Percentiles rank a stretch among this genome's conserved stretches.
These are phyloP conservation scores for Arthrocladium fulminans DNA, from an alignment of 2,329 filamentous ascomycete species.

Conservation along the genomic window DNA sequence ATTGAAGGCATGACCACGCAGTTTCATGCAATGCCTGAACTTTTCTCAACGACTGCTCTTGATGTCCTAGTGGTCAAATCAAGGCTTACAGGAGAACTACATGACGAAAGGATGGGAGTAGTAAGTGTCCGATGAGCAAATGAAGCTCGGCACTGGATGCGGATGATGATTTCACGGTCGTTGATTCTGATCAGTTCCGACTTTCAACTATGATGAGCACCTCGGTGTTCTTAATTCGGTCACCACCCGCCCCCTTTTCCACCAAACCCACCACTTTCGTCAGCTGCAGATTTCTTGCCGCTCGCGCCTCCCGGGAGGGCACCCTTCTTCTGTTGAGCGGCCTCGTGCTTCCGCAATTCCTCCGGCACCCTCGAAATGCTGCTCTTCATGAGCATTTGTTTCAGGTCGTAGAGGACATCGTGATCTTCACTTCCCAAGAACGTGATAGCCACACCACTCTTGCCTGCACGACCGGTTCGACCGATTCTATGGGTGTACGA, in stretches of 20 bases:
- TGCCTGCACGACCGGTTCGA: conserved; percentile 92
- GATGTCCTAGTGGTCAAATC: too few species aligned
- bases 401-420: conserved; percentile 83
- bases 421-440: conserved; percentile 86
- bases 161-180: too few species aligned
- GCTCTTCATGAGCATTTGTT: conserved; percentile 91
- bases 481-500: conserved; percentile 94
- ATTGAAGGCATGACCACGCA: too few species aligned
- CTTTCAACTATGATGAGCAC: too few species aligned
- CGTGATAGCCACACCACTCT: conserved; percentile 91
- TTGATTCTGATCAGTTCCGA: too few species aligned
- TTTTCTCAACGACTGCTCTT: too few species aligned
- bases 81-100: too few species aligned
- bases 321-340: conserved; percentile 71
- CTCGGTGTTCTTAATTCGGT: too few species aligned
- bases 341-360: conserved; percentile 79
- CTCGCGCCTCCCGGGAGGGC: conserved; percentile 32
- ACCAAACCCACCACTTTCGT: conserved; percentile 19
- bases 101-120: too few species aligned
- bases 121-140: too few species aligned
- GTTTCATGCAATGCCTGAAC: too few species aligned
- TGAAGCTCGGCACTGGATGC: too few species aligned
- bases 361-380: conserved; percentile 82
- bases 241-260: conserved; percentile 9
- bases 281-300: conserved; percentile 28